Evolutionary conservation across 2,329 filamentous ascomycete species (phyloP).

Genomic region (Alternaria rosae): DNA sequence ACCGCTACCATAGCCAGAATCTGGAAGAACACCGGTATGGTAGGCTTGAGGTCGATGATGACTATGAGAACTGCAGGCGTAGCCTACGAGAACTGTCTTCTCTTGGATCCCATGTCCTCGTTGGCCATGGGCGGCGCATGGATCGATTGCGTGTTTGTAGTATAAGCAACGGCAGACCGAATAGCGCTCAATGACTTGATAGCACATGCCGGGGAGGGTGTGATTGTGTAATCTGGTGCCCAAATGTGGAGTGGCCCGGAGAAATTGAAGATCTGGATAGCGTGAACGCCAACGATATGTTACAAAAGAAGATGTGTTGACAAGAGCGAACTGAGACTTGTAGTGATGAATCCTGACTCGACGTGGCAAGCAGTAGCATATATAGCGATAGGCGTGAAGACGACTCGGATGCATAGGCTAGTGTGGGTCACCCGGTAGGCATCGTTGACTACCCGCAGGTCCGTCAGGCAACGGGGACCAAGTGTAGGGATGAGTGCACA

Average conservation of each 20-base stretch:
- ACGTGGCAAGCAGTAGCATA: conserved; percentile 38
- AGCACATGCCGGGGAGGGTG: conserved; percentile 70
- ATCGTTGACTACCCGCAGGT: conserved; percentile 42
- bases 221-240: not conserved
- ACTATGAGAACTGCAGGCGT: conserved; percentile 71
- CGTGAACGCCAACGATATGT: conserved; percentile 18
- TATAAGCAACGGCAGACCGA: conserved; percentile 88
- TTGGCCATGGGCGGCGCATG: conserved; percentile 77
- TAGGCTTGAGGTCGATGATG: conserved; percentile 36
- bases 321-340: conserved; percentile 18
- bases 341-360: conserved; percentile 21
- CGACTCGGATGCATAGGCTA: conserved; percentile 25
- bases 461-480: conserved; percentile 45
- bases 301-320: conserved; percentile 20
- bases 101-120: conserved; percentile 75
- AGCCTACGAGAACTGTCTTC: conserved; percentile 82
- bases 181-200: conserved; percentile 84
- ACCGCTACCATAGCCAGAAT: conserved; percentile 42
- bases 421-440: conserved; percentile 37
- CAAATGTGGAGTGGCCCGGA: not conserved
- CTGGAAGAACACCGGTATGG: conserved; percentile 31
- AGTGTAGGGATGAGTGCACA: conserved; percentile 44
- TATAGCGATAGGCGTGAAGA: conserved; percentile 39
- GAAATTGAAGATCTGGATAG: not conserved
- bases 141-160: conserved; percentile 85